Base-by-base conservation (phyloP, 441 rosid species). In the Populus tomentosa region DNA sequence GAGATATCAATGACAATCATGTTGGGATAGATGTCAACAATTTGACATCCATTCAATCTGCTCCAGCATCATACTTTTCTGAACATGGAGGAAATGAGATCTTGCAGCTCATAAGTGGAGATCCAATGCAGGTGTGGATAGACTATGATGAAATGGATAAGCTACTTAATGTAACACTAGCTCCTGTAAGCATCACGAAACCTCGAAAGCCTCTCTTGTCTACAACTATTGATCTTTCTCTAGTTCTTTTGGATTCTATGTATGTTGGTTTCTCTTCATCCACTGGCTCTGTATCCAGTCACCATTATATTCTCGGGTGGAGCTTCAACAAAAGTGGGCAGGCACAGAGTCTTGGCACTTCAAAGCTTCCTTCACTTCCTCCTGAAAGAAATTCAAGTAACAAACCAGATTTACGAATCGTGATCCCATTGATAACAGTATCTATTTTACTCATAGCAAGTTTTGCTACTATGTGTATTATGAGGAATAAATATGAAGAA, bases 201-300 rank as follows among this genome's bases (percentile, higher is more conserved):
- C 90, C 93, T 14, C 18, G 67, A 32, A 66, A 14, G 46, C 90
- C 96, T 67, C 88, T 91, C 13, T 64, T 93, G 74, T 89, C 94
- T 4, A 50, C 69, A 28, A 3, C 21, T 1, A 20, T 86, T 21
- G 83, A 90, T 83, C 87, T 90, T 35, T 86, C 89, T 13, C 21
- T 72, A 1, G 24, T 84, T 67, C 46, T 93, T 23, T n/a, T 59
- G 40, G 89, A 84, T 21, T 75, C 79, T 18, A 82, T 88, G 87
- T 86, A 83, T 64, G 84, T 84, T 71, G 96, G 96, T 35, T 90
- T 91, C 84, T 82, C 90, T 70, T 86, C 93, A 36, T 73, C 92
- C n/a, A 90, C 89, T 6, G 87, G 89, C 36, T 70, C 87, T 24
- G 2, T 76, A 0, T 6, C 75, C 3, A 81, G 88, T 59, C 64